These are phyloP conservation scores for Microstroma glucosiphilum DNA, from an alignment of 1,284 basidiomycete species.

Conservation along the genomic window DNA sequence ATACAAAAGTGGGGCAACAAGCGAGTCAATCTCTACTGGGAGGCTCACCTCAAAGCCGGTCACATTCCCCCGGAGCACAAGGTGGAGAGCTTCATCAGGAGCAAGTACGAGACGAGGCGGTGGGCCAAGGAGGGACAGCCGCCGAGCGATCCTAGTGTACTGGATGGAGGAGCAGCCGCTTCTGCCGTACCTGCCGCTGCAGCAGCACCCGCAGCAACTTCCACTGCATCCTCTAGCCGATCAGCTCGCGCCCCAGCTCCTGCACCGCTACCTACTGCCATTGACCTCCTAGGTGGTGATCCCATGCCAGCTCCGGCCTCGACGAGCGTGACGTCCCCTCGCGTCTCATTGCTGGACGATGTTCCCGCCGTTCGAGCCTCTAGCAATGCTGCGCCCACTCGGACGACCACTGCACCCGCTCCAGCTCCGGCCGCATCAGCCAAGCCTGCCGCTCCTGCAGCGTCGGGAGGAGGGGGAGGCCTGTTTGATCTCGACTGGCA, in stretches of 20 bases:
- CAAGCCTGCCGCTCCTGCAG: slow-evolving; percentile 32
- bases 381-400: slow-evolving; percentile 28
- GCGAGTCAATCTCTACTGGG: slow-evolving; percentile 91
- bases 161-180: slow-evolving; percentile 58
- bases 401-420: slow-evolving; percentile 6
- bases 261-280: slow-evolving; percentile 5
- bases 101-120: slow-evolving; percentile 86
- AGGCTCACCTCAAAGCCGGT: slow-evolving; percentile 84
- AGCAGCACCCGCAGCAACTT: slow-evolving; percentile 1
- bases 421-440: slow-evolving; percentile 15
- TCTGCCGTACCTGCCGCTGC: slow-evolving; percentile 15
- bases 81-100: slow-evolving; percentile 95
- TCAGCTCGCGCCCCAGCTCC: background rate
- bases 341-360: background rate
- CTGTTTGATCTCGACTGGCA: slow-evolving; percentile 78
- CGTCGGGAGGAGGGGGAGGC: slow-evolving; percentile 56
- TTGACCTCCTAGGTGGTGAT: slow-evolving; percentile 21
- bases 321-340: slow-evolving; percentile 18
- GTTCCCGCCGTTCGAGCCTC: slow-evolving; percentile 6
- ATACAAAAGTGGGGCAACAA: slow-evolving; percentile 83
- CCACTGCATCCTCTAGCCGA: slow-evolving; percentile 2
- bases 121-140: slow-evolving; percentile 87
- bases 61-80: slow-evolving; percentile 94
- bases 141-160: slow-evolving; percentile 71
- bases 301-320: slow-evolving; percentile 10